phyloP scores from a whole-genome alignment of 2,329 filamentous ascomycete species.

The Penicillium sp. region DNA sequence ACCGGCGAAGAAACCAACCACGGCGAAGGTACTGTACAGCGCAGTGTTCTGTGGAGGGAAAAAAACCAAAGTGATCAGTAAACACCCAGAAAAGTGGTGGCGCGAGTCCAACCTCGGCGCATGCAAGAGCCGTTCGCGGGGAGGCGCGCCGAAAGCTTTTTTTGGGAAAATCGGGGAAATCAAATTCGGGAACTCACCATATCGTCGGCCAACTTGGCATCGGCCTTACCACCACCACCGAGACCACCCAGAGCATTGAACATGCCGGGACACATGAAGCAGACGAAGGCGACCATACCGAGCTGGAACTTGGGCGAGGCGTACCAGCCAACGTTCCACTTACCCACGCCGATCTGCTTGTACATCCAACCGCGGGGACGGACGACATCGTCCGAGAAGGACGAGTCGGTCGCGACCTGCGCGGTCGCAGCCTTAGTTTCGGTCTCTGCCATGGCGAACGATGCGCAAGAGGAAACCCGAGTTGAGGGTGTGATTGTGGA shows the following conservation, averaged over 20 bases:
- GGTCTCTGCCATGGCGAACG: slow-evolving; percentile 17
- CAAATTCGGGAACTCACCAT: slow-evolving; percentile 36
- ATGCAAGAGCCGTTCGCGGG: neutral
- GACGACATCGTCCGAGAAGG: neutral
- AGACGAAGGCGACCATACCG: slow-evolving; percentile 66
- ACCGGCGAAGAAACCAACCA: slow-evolving; percentile 64
- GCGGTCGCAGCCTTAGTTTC: slow-evolving; percentile 15
- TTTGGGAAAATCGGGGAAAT: neutral
- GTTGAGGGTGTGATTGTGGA: neutral
- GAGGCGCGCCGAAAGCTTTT: neutral
- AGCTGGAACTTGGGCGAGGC: slow-evolving; percentile 72
- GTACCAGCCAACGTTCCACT: slow-evolving; percentile 62
- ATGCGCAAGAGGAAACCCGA: slow-evolving; percentile 2
- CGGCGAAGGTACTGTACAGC: slow-evolving; percentile 70
- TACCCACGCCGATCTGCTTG: slow-evolving; percentile 57
- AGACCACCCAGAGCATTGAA: slow-evolving; percentile 65
- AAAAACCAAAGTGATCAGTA: neutral
- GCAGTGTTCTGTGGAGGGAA: slow-evolving; percentile 56
- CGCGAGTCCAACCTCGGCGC: neutral
- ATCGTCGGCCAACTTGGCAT: slow-evolving; percentile 58
- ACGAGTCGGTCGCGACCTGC: slow-evolving; percentile 10
- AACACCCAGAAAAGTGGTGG: neutral
- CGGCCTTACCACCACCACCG: slow-evolving; percentile 61
- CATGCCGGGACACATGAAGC: slow-evolving; percentile 70
- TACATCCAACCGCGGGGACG: slow-evolving; percentile 55